phyloP scores from a whole-genome alignment of 129 eudicot species.

The Silybum marianum region DNA sequence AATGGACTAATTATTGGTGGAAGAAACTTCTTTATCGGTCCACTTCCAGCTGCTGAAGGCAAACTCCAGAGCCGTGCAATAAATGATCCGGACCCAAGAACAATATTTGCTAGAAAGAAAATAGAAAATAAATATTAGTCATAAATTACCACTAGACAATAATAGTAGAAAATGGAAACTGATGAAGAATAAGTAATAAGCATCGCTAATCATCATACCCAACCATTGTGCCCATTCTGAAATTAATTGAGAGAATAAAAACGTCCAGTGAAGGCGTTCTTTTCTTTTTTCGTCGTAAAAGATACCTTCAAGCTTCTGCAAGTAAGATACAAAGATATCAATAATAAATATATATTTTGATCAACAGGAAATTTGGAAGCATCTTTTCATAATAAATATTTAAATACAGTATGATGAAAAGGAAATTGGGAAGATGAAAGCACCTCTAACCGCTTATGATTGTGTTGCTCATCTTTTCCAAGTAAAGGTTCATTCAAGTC shows the following conservation, averaged over 20 bases:
- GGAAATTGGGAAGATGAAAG: not conserved
- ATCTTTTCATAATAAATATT: not conserved
- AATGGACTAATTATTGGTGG: slow-evolving; percentile 69
- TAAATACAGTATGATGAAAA: not conserved
- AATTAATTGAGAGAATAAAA: slow-evolving; percentile 72
- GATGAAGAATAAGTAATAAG: not conserved
- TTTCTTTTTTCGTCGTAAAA: slow-evolving; percentile 62
- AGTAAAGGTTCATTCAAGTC: slow-evolving; percentile 79
- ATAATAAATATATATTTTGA: not conserved
- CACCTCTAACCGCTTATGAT: slow-evolving; percentile 49
- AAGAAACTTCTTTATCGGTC: slow-evolving; percentile 34
- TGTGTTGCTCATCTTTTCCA: slow-evolving; percentile 39
- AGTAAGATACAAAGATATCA: slow-evolving; percentile 33
- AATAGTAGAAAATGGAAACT: not conserved
- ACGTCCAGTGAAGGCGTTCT: slow-evolving; percentile 75
- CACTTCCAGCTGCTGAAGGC: slow-evolving; percentile 40
- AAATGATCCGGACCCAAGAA: slow-evolving; percentile 76
- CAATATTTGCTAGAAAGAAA: slow-evolving; percentile 64
- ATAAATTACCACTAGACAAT: slow-evolving; percentile 2
- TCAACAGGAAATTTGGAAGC: not conserved
- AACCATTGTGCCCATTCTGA: slow-evolving; percentile 99
- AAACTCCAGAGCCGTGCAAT: slow-evolving; percentile 66
- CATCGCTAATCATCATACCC: slow-evolving; percentile 41
- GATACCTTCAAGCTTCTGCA: slow-evolving; percentile 43
- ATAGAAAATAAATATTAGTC: slow-evolving; percentile 10